Percentiles rank a stretch among this genome's conserved stretches.
phyloP scores from a whole-genome alignment of 768 basidiomycete species.

The Lentinula guzmanii region DNA sequence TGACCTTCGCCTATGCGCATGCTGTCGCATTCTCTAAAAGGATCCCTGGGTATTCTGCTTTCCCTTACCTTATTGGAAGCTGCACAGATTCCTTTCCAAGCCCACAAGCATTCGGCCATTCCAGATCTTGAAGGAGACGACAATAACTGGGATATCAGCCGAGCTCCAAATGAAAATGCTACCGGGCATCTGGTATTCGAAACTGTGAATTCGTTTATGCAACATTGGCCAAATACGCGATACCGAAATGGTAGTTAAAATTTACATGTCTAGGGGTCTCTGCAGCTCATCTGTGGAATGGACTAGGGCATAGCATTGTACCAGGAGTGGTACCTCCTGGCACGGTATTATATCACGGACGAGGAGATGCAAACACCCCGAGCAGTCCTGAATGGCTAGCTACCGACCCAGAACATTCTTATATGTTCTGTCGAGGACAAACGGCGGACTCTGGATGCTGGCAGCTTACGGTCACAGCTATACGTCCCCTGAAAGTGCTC shows the following conservation, averaged over 20 bases:
- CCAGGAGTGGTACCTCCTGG: conserved; percentile 12
- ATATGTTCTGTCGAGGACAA: conserved; percentile 26
- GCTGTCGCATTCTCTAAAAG: background rate
- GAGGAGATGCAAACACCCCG: conserved; percentile 8
- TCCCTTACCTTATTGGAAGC: background rate
- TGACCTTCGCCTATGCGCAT: background rate
- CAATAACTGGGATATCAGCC: conserved; percentile 19
- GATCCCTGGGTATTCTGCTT: no score
- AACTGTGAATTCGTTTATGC: conserved; percentile 23
- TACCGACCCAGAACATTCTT: conserved; percentile 17
- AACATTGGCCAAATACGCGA: conserved; percentile 28
- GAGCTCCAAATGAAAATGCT: conserved; percentile 16
- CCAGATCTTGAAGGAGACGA: background rate
- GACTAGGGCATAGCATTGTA: conserved; percentile 16
- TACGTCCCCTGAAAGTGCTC: conserved; percentile 35
- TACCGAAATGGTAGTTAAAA: conserved; percentile 19
- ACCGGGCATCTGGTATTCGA: conserved; percentile 25
- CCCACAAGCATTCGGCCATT: background rate
- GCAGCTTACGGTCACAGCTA: conserved; percentile 31
- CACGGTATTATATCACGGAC: conserved; percentile 17
- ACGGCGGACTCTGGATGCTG: conserved; percentile 19
- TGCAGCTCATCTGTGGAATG: background rate
- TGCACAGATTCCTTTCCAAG: background rate
- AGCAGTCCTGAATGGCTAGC: conserved; percentile 15
- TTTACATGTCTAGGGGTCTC: background rate